phyloP scores from a whole-genome alignment of 1,284 basidiomycete genomes.

The Wolfiporia cocos region DNA sequence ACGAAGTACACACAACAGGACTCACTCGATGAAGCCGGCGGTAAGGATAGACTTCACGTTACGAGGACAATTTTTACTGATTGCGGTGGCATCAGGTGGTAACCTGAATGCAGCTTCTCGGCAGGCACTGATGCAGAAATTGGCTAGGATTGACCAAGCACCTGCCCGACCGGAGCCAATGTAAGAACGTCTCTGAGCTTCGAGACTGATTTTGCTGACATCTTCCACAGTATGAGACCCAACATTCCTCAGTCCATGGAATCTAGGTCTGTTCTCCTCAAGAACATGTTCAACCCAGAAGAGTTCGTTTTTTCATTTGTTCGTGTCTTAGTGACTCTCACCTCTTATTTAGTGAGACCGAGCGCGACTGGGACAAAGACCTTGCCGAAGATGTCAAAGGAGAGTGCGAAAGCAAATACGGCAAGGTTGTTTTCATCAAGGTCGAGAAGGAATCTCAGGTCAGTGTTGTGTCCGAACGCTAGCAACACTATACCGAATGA shows the following conservation, averaged over 20 bases:
- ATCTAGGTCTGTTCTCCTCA: slow-evolving; percentile 80
- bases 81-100: slow-evolving; percentile 49
- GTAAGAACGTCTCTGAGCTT: slow-evolving; percentile 34
- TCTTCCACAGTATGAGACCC: slow-evolving; percentile 44
- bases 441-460: slow-evolving; percentile 93
- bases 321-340: not conserved
- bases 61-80: not conserved
- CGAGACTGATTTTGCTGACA: not conserved
- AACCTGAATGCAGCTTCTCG: slow-evolving; percentile 93
- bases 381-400: slow-evolving; percentile 94
- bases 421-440: slow-evolving; percentile 81
- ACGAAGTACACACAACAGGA: slow-evolving; percentile 70
- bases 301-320: slow-evolving; percentile 52
- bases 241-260: slow-evolving; percentile 76
- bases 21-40: slow-evolving; percentile 78
- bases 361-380: slow-evolving; percentile 93
- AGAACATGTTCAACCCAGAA: slow-evolving; percentile 97
- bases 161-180: slow-evolving; percentile 48
- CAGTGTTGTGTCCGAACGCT: too few species aligned
- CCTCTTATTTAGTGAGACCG: slow-evolving; percentile 70
- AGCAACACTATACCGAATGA: too few species aligned
- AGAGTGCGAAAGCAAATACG: slow-evolving; percentile 92
- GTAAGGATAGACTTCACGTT: slow-evolving; percentile 32
- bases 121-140: slow-evolving; percentile 98
- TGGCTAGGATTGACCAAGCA: slow-evolving; percentile 83